These are phyloP conservation scores for Pulveroboletus sp. DNA, from an alignment of 768 basidiomycete species.

Conservation along the genomic window DNA sequence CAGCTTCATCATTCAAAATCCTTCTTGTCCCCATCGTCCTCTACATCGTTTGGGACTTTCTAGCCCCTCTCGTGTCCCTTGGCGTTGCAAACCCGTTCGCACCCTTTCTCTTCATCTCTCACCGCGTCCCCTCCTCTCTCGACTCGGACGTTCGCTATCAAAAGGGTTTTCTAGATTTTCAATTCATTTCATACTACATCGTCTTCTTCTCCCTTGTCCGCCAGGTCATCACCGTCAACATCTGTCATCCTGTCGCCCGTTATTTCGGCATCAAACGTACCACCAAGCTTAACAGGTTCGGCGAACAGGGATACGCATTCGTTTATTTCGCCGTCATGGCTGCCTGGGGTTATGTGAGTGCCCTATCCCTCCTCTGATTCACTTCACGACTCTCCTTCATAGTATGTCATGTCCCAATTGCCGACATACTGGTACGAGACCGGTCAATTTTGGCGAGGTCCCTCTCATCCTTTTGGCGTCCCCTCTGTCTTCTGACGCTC, in stretches of 20 bases:
- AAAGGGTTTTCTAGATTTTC: slow-evolving; percentile 71
- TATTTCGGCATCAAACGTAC: slow-evolving; percentile 64
- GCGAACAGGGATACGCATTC: slow-evolving; percentile 86
- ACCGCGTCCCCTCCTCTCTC: slow-evolving; percentile 50
- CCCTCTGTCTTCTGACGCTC: not conserved
- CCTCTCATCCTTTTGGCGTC: slow-evolving; percentile 8
- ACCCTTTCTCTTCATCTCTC: slow-evolving; percentile 66
- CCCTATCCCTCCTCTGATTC: not conserved
- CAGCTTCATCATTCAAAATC: slow-evolving; percentile 65
- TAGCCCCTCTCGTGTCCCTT: slow-evolving; percentile 44
- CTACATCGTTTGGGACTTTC: slow-evolving; percentile 61
- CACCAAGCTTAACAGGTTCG: slow-evolving; percentile 76
- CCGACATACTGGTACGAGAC: slow-evolving; percentile 88
- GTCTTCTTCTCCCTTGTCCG: slow-evolving; percentile 88
- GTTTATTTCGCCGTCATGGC: slow-evolving; percentile 75
- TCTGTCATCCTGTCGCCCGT: slow-evolving; percentile 65
- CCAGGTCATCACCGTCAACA: slow-evolving; percentile 62
- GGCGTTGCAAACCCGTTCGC: slow-evolving; percentile 68
- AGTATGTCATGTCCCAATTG: slow-evolving; percentile 80
- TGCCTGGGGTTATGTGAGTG: slow-evolving; percentile 70
- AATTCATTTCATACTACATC: slow-evolving; percentile 80
- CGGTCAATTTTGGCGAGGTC: slow-evolving; percentile 80
- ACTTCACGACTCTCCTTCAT: not conserved
- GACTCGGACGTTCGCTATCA: slow-evolving; percentile 57
- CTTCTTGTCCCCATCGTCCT: slow-evolving; percentile 57